Base-by-base conservation (phyloP, 1,284 basidiomycete genomes). In the Ustilago curta region DNA sequence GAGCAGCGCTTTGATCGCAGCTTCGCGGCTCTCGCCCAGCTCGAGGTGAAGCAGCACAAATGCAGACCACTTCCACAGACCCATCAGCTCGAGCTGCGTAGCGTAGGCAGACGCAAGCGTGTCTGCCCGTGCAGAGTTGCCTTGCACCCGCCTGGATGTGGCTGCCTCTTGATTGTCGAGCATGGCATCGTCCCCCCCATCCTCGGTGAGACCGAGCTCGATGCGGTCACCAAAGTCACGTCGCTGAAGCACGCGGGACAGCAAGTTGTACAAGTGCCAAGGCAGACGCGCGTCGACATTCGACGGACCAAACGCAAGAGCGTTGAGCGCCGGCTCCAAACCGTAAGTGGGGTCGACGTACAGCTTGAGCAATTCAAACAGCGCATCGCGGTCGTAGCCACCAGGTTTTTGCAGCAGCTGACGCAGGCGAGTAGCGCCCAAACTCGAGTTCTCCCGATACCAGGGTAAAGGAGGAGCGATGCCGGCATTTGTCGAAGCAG, bases 1-100 rank as follows among this genome's bases (percentile, higher is more conserved):
- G 1, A 99, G 87, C 21, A 98, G 86, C 49, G 92, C 91, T 80
- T 91, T 92, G 79, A 99, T 88, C 0, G 93, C 92, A 68, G 90
- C 90, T 77, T 90, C 88, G 57, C 97, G 90, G 58, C 58, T 44
- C 27, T 62, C 87, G 25, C 90, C 88, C 18, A 91, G 89, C 83
- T 95, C 92, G 16, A 99, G 87, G 85, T 98, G 95, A 57, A 98
- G 87, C 62, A 97, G 86, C 9, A 98, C 92, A 83, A 97, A 98
- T 1, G 90, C 89, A 4, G 95, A 92, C 86, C 94, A 93, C 74
- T 92, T 91, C 85, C 95, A 90, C 87, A 92, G 88, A 12, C 91
- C 94, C 56, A 89, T 85, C 59, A 88, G 88, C 86, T 97, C 95
- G 62, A 99, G 86, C 85, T 98, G 94, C 48, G 89, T 88, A 0